A percentile compares a stretch with the other conserved stretches of the same genome.
phyloP scores from a whole-genome alignment of 257 asterid species.

The Voacanga thouarsii region DNA sequence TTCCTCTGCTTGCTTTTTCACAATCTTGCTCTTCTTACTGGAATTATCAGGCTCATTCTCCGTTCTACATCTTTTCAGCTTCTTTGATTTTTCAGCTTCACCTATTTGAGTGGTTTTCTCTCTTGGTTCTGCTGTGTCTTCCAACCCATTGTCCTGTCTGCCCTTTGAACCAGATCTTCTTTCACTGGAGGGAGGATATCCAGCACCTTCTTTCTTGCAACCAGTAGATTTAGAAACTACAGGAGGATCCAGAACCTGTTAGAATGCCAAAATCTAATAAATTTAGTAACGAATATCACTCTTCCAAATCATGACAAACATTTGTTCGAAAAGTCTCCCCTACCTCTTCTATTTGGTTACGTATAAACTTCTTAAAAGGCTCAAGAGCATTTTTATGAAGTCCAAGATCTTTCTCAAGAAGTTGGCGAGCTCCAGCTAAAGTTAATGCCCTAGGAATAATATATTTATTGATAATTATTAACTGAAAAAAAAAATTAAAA shows the following conservation, averaged over 20 bases:
- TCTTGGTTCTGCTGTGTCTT: conserved; percentile 35
- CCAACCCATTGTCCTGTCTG: conserved; percentile 39
- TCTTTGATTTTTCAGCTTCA: conserved; percentile 40
- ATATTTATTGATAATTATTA: conserved; percentile 17
- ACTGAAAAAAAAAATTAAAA: not conserved
- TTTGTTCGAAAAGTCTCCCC: conserved; percentile 10
- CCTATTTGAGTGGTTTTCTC: conserved; percentile 41
- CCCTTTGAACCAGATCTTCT: conserved; percentile 35
- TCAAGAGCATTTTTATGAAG: conserved; percentile 65
- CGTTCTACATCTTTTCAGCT: conserved; percentile 62
- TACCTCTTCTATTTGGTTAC: conserved; percentile 65
- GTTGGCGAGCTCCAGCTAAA: conserved; percentile 76
- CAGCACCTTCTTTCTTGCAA: conserved; percentile 43
- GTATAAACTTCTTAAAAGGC: conserved; percentile 69
- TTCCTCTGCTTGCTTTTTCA: conserved; percentile 47
- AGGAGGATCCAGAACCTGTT: conserved; percentile 53
- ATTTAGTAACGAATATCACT: conserved; percentile 7
- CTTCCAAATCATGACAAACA: not conserved
- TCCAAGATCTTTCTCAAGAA: conserved; percentile 82
- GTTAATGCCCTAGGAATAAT: conserved; percentile 55
- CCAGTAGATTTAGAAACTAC: conserved; percentile 37
- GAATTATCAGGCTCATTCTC: conserved; percentile 39
- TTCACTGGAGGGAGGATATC: conserved; percentile 29
- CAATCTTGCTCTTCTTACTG: conserved; percentile 48
- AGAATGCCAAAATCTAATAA: conserved; percentile 9